Evolutionary conservation across 2,329 filamentous ascomycete genomes (phyloP), one percentile per base, ranked within the genome.

Genomic region (Xylariaceae sp.): DNA sequence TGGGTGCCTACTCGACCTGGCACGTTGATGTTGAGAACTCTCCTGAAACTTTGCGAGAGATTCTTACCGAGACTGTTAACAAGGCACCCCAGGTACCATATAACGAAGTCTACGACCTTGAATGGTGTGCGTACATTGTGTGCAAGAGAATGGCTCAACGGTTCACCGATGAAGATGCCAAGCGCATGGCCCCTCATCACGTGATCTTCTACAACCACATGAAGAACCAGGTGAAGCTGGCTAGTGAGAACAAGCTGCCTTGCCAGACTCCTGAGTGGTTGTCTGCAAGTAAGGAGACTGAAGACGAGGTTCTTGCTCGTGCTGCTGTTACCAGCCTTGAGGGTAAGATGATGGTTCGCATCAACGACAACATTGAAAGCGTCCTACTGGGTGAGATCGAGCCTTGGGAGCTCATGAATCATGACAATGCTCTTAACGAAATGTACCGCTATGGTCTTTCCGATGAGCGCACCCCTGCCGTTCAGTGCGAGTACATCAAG

Each of bases 401-500:
- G 51, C 66, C 67, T 11, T 69, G 67, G 67, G 67, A 69, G 61
- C 66, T 69, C 39, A 69, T 69, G 67, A 69, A 68, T 56, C 67
- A 68, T 8, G 67, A 69, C 62, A 69, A 69, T 56, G 64, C 67
- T 6, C 62, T 69, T 10, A 68, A 69, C 44, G 66, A 69, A 23
- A 68, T 69, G 67, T 69, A 69, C 57, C 65, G 67, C 13, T 68
- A 69, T 37, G 67, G 67, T 62, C 66, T 69, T 30, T 69, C 67
- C 7, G 67, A 69, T 34, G 67, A 69, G 61, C 67, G 67, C 30
- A 68, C 67, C 9, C 67, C 67, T 23, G 67, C 68, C 0, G 62
- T 67, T 45, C 66, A 69, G 47, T 69, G 66, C 59, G 68, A 69
- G 45, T 70, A 68, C 52, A 67, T 70, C 55, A 66, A 64, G 52